Base-by-base conservation (phyloP, 768 basidiomycete genomes). In the Roridomyces roridus region DNA sequence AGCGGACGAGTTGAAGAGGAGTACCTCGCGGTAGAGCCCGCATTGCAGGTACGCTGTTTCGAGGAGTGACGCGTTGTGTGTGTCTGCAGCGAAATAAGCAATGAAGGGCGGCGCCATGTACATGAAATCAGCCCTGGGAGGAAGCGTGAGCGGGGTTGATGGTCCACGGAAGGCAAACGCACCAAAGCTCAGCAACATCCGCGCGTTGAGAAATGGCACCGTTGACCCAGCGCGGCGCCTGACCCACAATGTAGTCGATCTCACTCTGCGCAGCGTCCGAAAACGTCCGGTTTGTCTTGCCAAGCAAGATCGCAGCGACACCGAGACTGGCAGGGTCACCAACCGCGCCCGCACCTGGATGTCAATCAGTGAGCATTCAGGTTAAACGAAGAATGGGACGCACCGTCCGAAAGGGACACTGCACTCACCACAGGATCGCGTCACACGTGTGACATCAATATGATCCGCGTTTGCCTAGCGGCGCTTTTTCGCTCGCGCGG, bases 151-250 rank as follows among this genome's bases (percentile, higher is more conserved):
- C n/a, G 24, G 9, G 15, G 3, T 46, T 20, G 8, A 6, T 21
- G 17, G 14, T 1, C 26, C 5, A 39, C 12, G 21, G 14, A 23
- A 29, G 25, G 17, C 2, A 44, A 21, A 46, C 72, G 51, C 55
- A 80, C 81, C 81, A 85, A 0, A 82, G 70, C 62, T 84, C 80
- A 17, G 82, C 76, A 53, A 82, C 65, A 55, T 77, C 70, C 21
- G 62, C 61, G 3, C 84, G 71, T 41, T 87, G 86, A 9, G 83
- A 84, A 44, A 88, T 85, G 0, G 87, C 86, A 5, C 72, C 71
- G 45, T 75, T 73, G 18, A 50, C 44, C 41, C 62, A 70, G 17
- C 76, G 70, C 3, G 82, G 84, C 4, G 77, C 81, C 11, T 51
- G 37, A 12, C 70, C 57, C 4, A 80, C 62, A 23, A 87, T 57